Evolutionary conservation across 805 yeast species (phyloP).

Genomic region (Candida railenensis): DNA sequence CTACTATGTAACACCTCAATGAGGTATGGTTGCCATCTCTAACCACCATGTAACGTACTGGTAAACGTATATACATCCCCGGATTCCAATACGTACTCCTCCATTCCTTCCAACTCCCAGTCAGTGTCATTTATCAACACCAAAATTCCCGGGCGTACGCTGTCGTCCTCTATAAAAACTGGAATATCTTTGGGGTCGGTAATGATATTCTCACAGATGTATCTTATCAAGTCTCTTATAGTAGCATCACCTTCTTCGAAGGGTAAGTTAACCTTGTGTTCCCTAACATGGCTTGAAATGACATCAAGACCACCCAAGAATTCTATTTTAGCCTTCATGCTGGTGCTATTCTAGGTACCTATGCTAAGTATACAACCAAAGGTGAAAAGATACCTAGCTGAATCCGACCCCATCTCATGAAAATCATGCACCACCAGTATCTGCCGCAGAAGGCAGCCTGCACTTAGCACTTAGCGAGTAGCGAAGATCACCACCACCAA

Average conservation of each 20-base stretch:
- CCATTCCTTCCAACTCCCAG: slow-evolving; percentile 94
- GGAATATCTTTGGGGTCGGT: slow-evolving; percentile 61
- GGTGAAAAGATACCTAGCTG: background rate
- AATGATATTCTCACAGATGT: slow-evolving; percentile 54
- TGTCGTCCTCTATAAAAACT: slow-evolving; percentile 78
- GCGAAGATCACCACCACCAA: too few species aligned
- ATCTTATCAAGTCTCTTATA: slow-evolving; percentile 53
- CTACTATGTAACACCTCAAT: too few species aligned
- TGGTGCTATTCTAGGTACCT: background rate
- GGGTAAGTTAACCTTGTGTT: slow-evolving; percentile 46
- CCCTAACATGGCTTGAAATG: slow-evolving; percentile 60
- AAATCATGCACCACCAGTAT: too few species aligned
- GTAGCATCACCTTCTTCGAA: slow-evolving; percentile 43
- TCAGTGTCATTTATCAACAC: slow-evolving; percentile 92
- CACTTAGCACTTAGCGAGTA: too few species aligned
- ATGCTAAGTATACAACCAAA: background rate
- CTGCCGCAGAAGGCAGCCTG: too few species aligned
- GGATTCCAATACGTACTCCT: slow-evolving; percentile 69
- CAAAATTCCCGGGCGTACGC: slow-evolving; percentile 87
- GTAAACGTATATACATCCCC: slow-evolving; percentile 85
- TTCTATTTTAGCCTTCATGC: slow-evolving; percentile 39
- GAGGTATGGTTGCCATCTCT: slow-evolving; percentile 7
- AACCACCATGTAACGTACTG: slow-evolving; percentile 95
- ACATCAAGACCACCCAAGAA: slow-evolving; percentile 81
- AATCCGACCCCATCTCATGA: too few species aligned